Conservation (phyloP, 2,329 filamentous ascomycete species). For the Penicillium decumbens region DNA sequence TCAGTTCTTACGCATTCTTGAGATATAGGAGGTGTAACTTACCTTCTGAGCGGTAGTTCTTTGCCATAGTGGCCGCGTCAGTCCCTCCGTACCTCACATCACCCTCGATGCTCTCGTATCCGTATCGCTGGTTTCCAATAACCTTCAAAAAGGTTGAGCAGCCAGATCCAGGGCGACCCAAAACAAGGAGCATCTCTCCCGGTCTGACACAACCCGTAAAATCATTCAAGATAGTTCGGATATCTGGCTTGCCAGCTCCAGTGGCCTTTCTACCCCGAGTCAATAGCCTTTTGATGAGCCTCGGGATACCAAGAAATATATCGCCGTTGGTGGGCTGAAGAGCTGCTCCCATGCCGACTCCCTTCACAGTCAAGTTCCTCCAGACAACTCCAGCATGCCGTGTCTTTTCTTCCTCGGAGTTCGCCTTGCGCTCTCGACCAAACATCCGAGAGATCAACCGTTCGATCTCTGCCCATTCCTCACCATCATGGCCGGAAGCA, state of each 20-base stretch:
- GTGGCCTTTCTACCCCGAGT: constrained; percentile 30
- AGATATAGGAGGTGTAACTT: background rate
- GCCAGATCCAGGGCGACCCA: constrained; percentile 41
- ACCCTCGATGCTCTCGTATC: constrained; percentile 58
- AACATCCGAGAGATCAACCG: constrained; percentile 67
- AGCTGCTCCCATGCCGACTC: constrained; percentile 62
- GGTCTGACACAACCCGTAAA: constrained; percentile 49
- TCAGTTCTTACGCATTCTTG: constrained; percentile 4
- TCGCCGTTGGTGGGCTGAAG: constrained; percentile 55
- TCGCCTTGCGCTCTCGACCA: constrained; percentile 57
- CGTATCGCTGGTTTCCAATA: constrained; percentile 62
- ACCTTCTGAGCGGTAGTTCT: constrained; percentile 47
- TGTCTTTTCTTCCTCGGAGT: constrained; percentile 66
- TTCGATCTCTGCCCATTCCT: constrained; percentile 32
- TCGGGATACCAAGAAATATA: constrained; percentile 49
- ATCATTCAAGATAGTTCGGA: constrained; percentile 63
- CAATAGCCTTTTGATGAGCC: constrained; percentile 46
- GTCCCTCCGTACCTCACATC: constrained; percentile 54
- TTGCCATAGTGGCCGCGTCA: constrained; percentile 47
- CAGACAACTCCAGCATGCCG: constrained; percentile 66
- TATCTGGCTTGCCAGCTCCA: constrained; percentile 42
- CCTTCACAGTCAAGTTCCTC: constrained; percentile 65
- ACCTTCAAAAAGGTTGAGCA: constrained; percentile 86
- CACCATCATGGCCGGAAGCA: constrained; percentile 22
- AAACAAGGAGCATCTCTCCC: constrained; percentile 39